Base-by-base conservation (phyloP, 345 rosid genomes). In the Boechera stricta region DNA sequence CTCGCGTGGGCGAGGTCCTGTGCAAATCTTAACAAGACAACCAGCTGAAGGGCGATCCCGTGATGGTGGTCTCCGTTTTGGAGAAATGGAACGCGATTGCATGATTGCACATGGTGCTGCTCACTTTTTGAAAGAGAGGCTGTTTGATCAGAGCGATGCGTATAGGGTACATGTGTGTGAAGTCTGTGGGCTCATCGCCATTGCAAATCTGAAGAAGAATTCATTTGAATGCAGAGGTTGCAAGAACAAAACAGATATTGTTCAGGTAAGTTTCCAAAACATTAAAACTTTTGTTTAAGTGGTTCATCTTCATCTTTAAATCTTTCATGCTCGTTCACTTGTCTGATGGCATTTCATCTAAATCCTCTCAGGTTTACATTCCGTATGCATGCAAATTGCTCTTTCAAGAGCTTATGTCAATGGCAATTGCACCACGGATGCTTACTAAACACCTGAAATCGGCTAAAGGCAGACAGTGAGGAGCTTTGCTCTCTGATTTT, bases 341-440 rank as follows among this genome's bases (percentile, higher is more conserved):
- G 29, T 52, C 31, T 77, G 56, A 57, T 75, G 58, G 24, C 59
- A 35, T 69, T 48, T 77, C 55, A 64, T 63, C 2, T 47, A 10
- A 6, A 6, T 28, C 2, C 44, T 32, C 59, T 48, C 87, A 94
- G 98, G 98, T 94, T 13, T 84, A 94, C 77, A 92, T 94, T 67
- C 97, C 97, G 2, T 94, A 92, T 51, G 97, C 99, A 10, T 94
- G 99, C 74, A 94, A 95, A 81, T 72, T 95, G 62, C 92, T 95
- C 13, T 95, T 95, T 76, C 99, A 95, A 83, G 99, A 95, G 86
- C 94, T 95, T 31, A 92, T 92, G 99, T 82, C 99, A 33, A 95
- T 95, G 99, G 97, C 99, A n/a, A 95, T 95, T 71, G 96, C 99
- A 2, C 98, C 99, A 1, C 84, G 99, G 73, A 92, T 95, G 99